phyloP scores from a whole-genome alignment of 1,284 basidiomycete genomes.

The Sanguinoderma infundibulare region DNA sequence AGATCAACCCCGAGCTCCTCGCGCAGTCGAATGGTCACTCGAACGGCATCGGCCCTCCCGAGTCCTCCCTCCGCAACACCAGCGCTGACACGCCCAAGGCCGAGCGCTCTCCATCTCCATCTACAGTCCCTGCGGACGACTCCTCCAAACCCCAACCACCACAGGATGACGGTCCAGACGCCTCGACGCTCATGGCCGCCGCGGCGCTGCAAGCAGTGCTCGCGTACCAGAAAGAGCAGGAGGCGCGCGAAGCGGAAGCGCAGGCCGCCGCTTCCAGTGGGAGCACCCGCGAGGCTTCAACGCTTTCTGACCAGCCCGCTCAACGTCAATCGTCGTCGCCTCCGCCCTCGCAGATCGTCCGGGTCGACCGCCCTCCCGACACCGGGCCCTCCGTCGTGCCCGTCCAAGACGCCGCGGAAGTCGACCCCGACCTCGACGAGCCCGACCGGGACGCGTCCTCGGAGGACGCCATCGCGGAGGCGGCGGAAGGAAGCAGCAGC shows the following conservation, averaged over 20 bases:
- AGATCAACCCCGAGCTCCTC: slow-evolving; percentile 27
- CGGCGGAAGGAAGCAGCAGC: background rate
- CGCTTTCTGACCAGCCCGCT: background rate
- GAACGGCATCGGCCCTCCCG: slow-evolving; percentile 24
- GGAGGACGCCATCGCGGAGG: slow-evolving; percentile 4
- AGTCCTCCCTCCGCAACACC: slow-evolving; percentile 22
- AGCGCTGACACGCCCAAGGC: slow-evolving; percentile 14
- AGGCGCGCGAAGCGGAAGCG: slow-evolving; percentile 3
- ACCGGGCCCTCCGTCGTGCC: background rate
- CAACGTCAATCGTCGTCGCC: no score
- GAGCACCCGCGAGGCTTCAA: background rate
- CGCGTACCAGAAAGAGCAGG: slow-evolving; percentile 24
- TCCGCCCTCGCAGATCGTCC: background rate
- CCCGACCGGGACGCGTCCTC: slow-evolving; percentile 1
- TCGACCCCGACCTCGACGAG: slow-evolving; percentile 5
- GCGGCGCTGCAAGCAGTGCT: slow-evolving; percentile 33
- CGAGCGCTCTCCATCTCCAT: background rate
- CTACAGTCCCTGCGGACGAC: background rate
- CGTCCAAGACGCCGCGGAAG: background rate
- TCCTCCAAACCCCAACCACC: slow-evolving; percentile 16
- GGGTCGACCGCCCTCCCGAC: background rate
- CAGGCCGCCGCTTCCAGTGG: background rate
- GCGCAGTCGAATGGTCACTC: slow-evolving; percentile 24
- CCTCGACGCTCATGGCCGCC: slow-evolving; percentile 29
- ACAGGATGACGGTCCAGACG: slow-evolving; percentile 10